Evolutionary conservation across 352 stramenopile species (phyloP).

Genomic region (Thalassiosira livingstoniorum): DNA sequence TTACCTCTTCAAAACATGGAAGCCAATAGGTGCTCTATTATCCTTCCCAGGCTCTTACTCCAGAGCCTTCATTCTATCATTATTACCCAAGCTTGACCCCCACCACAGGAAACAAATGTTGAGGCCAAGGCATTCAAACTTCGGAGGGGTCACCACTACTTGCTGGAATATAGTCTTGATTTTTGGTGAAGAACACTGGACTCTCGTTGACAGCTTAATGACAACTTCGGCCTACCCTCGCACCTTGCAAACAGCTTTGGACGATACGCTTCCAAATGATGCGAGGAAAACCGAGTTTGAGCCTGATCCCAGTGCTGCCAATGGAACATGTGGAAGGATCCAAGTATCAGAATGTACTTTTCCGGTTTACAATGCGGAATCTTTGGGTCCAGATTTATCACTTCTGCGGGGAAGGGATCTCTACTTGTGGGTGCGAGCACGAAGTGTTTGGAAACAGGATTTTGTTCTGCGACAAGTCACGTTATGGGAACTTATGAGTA

Average conservation of each 20-base stretch:
- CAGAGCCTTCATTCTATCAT: neutral
- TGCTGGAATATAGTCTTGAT: neutral
- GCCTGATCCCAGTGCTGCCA: no score
- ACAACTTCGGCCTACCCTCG: constrained; percentile 16
- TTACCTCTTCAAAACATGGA: neutral
- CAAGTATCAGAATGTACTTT: no score
- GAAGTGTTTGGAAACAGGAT: neutral
- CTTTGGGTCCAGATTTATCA: no score
- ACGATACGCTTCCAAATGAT: no score
- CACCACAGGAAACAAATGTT: neutral
- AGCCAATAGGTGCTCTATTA: neutral
- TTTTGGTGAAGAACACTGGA: neutral
- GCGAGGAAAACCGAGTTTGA: no score
- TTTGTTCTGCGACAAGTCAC: neutral
- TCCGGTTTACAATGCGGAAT: no score
- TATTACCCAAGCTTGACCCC: neutral
- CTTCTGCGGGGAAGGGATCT: no score
- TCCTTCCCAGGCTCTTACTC: neutral
- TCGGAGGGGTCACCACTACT: neutral
- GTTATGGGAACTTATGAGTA: constrained; percentile 1
- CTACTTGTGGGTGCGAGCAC: constrained; percentile 12
- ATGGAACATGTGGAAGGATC: no score
- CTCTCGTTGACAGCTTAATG: neutral
- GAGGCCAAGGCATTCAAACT: constrained; percentile 5
- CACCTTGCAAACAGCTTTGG: constrained; percentile 1